Conservation (phyloP, 2,329 filamentous ascomycete species). For the Aspergillus quadricinctus region DNA sequence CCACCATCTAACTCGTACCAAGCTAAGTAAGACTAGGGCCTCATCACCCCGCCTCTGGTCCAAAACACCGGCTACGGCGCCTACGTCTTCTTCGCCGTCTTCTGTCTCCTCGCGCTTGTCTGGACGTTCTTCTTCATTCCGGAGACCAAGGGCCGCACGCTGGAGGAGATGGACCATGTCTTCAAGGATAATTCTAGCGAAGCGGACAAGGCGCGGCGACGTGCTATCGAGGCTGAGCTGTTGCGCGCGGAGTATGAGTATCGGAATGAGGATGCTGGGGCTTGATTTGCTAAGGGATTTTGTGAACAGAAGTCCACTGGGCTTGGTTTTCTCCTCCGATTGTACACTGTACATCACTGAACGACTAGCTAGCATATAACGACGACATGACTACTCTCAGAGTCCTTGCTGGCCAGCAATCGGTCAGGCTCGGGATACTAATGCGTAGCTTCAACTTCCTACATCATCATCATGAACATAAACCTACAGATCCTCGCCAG, state of each 20-base stretch:
- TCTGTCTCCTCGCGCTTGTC: conserved; percentile 47
- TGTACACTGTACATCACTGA: not conserved
- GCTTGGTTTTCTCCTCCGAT: too few species aligned
- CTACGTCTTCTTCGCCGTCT: conserved; percentile 58
- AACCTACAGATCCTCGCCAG: too few species aligned
- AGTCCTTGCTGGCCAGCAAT: too few species aligned
- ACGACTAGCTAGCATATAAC: not conserved
- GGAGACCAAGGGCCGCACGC: conserved; percentile 53
- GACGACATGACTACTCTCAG: not conserved
- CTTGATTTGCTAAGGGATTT: not conserved
- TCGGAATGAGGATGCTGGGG: not conserved
- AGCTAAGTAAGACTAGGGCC: conserved; percentile 37
- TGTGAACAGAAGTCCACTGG: too few species aligned
- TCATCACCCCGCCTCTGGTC: conserved; percentile 62
- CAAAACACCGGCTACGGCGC: conserved; percentile 50
- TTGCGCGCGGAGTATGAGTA: conserved; percentile 12
- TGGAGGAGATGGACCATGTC: conserved; percentile 53
- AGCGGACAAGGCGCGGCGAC: conserved; percentile 25
- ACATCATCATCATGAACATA: too few species aligned
- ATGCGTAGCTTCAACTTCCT: too few species aligned
- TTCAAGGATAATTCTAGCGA: conserved; percentile 37
- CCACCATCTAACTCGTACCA: conserved; percentile 3
- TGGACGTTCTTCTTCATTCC: conserved; percentile 55
- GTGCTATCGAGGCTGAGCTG: conserved; percentile 30
- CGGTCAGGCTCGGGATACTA: too few species aligned